A percentile compares a stretch with the other conserved stretches of the same genome.
phyloP scores from a whole-genome alignment of 2,329 filamentous ascomycete species.

The Alternaria gansuensis region DNA sequence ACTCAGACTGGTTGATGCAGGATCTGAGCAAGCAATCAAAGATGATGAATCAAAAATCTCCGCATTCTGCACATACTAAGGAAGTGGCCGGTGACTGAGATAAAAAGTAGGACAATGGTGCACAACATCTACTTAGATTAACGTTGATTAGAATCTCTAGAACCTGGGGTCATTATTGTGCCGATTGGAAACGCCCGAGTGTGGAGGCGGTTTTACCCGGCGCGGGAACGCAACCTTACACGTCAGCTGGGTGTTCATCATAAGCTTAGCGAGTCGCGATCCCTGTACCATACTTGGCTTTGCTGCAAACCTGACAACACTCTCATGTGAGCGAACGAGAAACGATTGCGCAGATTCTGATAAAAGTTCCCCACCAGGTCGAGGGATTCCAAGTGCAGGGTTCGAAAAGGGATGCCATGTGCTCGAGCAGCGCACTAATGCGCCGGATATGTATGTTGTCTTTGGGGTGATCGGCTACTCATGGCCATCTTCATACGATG shows the following conservation, averaged over 20 bases:
- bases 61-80: slow-evolving; percentile 28
- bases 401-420: slow-evolving; percentile 6
- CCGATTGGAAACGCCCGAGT: slow-evolving; percentile 38
- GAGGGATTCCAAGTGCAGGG: slow-evolving; percentile 7
- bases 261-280: slow-evolving; percentile 31
- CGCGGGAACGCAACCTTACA: slow-evolving; percentile 30
- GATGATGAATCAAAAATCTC: slow-evolving; percentile 37
- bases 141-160: slow-evolving; percentile 40
- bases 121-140: slow-evolving; percentile 45
- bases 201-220: slow-evolving; percentile 36
- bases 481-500: neutral
- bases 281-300: slow-evolving; percentile 23
- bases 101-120: slow-evolving; percentile 30
- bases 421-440: neutral
- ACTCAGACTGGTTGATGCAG: slow-evolving; percentile 24
- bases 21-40: slow-evolving; percentile 36
- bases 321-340: slow-evolving; percentile 10
- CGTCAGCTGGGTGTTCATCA: slow-evolving; percentile 30
- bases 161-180: slow-evolving; percentile 28
- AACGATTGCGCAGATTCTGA: slow-evolving; percentile 14
- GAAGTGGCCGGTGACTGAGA: slow-evolving; percentile 34
- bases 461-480: neutral
- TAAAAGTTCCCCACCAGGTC: neutral
- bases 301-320: slow-evolving; percentile 19
- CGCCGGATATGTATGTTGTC: neutral